phyloP scores from a whole-genome alignment of 352 stramenopile species.

The Phytophthora hibernalis region DNA sequence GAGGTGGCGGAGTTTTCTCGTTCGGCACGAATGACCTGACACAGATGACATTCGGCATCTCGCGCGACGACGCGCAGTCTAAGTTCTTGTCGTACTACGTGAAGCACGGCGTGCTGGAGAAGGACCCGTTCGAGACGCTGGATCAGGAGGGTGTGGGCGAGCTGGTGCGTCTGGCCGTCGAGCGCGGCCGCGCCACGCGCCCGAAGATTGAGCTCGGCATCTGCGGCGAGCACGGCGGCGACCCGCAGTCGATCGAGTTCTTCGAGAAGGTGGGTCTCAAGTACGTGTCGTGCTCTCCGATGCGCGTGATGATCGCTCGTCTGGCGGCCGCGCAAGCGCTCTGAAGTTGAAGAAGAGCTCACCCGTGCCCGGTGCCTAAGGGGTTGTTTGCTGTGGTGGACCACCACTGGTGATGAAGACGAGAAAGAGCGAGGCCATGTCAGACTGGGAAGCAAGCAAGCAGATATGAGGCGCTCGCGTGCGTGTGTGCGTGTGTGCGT shows the following conservation, averaged over 20 bases:
- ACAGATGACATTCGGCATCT: slow-evolving; percentile 14
- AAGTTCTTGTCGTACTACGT: slow-evolving; percentile 34
- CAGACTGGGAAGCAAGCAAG: not conserved
- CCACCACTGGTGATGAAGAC: too few species aligned
- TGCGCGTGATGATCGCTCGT: slow-evolving; percentile 21
- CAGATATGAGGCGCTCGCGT: not conserved
- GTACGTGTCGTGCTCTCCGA: slow-evolving; percentile 18
- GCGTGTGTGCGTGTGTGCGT: not conserved
- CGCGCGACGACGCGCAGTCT: slow-evolving; percentile 8
- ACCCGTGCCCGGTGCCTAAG: not conserved
- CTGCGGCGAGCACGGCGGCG: slow-evolving; percentile 14
- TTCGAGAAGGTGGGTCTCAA: slow-evolving; percentile 18
- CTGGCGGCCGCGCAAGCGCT: slow-evolving; percentile 31
- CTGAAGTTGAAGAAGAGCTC: not conserved
- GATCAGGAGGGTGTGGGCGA: slow-evolving; percentile 38
- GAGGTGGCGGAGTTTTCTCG: slow-evolving; percentile 12
- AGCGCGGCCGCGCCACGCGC: slow-evolving; percentile 4
- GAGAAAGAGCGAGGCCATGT: not conserved
- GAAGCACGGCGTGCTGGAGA: slow-evolving; percentile 28
- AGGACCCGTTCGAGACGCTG: slow-evolving; percentile 39
- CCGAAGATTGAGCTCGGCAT: slow-evolving; percentile 17
- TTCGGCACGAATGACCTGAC: slow-evolving; percentile 14
- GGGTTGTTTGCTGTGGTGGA: not conserved
- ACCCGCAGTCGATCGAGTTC: slow-evolving; percentile 21
- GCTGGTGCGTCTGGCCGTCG: slow-evolving; percentile 1